A percentile compares a stretch with the other conserved stretches of the same genome.
phyloP scores from a whole-genome alignment of 441 rosid genomes.

The Cnidoscolus chayamansa region DNA sequence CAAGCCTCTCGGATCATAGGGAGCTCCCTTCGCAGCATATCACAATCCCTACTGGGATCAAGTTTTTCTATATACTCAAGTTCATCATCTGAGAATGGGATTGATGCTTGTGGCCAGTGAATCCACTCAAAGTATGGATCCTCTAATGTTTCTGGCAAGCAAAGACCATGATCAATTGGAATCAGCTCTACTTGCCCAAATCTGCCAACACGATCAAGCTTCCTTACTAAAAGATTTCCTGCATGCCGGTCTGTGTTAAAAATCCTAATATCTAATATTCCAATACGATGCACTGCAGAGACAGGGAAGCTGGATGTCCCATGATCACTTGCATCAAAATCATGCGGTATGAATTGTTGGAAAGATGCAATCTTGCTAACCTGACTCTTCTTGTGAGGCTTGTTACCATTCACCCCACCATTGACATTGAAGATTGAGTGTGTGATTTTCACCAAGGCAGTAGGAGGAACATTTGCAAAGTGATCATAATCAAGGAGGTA shows the following conservation, averaged over 20 bases:
- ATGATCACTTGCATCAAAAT: slow-evolving; percentile 55
- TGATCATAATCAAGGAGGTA: slow-evolving; percentile 45
- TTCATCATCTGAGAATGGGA: slow-evolving; percentile 52
- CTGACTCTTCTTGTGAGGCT: slow-evolving; percentile 34
- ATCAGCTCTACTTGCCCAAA: slow-evolving; percentile 47
- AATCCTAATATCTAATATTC: slow-evolving; percentile 47
- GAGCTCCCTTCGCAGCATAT: slow-evolving; percentile 42
- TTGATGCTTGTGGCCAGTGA: slow-evolving; percentile 59
- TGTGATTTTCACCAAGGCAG: slow-evolving; percentile 52
- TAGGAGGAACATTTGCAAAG: slow-evolving; percentile 50
- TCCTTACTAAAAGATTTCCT: slow-evolving; percentile 50
- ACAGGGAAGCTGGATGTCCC: slow-evolving; percentile 56
- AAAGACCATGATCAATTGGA: slow-evolving; percentile 58
- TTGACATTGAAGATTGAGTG: slow-evolving; percentile 50
- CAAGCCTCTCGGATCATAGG: slow-evolving; percentile 54
- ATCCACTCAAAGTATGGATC: slow-evolving; percentile 61
- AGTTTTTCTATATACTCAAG: slow-evolving; percentile 40
- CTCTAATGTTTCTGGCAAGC: slow-evolving; percentile 53
- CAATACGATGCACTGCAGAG: slow-evolving; percentile 48
- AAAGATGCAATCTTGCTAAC: slow-evolving; percentile 55
- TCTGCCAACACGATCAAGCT: slow-evolving; percentile 41
- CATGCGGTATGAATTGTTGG: slow-evolving; percentile 51
- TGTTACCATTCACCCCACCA: slow-evolving; percentile 40
- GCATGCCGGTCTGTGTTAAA: slow-evolving; percentile 55
- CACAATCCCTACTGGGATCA: slow-evolving; percentile 38